These are phyloP conservation scores for Eucalyptus brandiana DNA, from an alignment of 345 rosid species.

Conservation along the genomic window DNA sequence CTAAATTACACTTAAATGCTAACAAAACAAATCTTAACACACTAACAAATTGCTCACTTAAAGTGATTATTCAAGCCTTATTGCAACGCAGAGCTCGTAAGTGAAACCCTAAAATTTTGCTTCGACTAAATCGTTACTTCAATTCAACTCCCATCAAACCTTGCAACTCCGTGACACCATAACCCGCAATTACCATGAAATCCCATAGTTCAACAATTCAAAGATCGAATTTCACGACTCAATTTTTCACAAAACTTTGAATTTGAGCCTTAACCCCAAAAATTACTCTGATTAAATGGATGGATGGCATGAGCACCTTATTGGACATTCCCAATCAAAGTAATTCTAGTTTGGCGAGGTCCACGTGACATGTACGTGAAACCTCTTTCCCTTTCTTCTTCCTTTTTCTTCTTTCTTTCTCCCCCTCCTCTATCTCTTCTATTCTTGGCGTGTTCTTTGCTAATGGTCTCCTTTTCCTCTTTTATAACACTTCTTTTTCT, in stretches of 20 bases:
- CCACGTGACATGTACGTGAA: rapidly evolving
- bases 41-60: neutral
- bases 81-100: rapidly evolving
- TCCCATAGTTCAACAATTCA: neutral
- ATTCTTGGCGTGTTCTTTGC: neutral
- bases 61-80: neutral
- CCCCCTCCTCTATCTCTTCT: neutral
- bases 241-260: neutral
- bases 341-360: no score
- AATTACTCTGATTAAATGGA: no score
- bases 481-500: neutral
- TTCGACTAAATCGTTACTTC: neutral
- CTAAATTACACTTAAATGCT: neutral
- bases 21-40: no score
- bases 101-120: neutral
- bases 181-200: neutral
- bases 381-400: neutral
- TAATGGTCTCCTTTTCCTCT: neutral
- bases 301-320: neutral
- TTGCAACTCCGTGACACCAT: neutral
- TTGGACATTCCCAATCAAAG: neutral
- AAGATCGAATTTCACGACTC: neutral
- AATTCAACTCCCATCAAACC: neutral
- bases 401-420: neutral
- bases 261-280: neutral